Conservation (phyloP, 2,329 filamentous ascomycete species). For the Arthroderma uncinatum region DNA sequence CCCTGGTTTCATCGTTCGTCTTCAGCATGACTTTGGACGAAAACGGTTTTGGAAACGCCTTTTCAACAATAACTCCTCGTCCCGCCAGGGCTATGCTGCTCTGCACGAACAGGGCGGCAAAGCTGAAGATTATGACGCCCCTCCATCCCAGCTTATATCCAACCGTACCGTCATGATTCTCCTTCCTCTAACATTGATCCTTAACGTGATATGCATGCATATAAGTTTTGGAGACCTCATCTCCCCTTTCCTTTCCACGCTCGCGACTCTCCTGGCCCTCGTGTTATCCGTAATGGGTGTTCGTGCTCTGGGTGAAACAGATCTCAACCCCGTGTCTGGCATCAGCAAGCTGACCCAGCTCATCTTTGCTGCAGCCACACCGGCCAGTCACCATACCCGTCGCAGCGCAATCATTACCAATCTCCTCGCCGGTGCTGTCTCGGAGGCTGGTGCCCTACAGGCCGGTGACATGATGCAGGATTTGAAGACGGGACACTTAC, state of each 20-base stretch:
- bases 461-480: conserved; percentile 96
- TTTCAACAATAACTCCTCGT: conserved; percentile 13
- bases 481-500: conserved; percentile 85
- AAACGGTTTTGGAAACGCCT: conserved; percentile 18
- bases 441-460: conserved; percentile 75
- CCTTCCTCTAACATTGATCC: conserved; percentile 60
- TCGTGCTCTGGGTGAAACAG: conserved; percentile 63
- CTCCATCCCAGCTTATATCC: conserved; percentile 68
- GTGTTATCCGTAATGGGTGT: conserved; percentile 54
- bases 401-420: conserved; percentile 83
- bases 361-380: conserved; percentile 84
- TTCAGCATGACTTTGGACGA: conserved; percentile 23
- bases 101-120: conserved; percentile 19
- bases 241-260: conserved; percentile 61
- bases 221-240: conserved; percentile 74
- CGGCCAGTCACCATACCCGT: conserved; percentile 64
- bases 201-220: conserved; percentile 74
- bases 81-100: conserved; percentile 12
- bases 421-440: conserved; percentile 81
- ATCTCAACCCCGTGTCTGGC: conserved; percentile 89
- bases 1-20: conserved; percentile 24
- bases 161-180: conserved; percentile 60
- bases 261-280: conserved; percentile 75
- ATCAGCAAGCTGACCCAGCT: conserved; percentile 95
- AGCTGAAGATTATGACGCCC: conserved; percentile 60